Percentiles rank a stretch among this genome's conserved stretches.
These are phyloP conservation scores for Zea mays DNA, from an alignment of 176 grass and related monocot genomes.

Conservation along the genomic window DNA sequence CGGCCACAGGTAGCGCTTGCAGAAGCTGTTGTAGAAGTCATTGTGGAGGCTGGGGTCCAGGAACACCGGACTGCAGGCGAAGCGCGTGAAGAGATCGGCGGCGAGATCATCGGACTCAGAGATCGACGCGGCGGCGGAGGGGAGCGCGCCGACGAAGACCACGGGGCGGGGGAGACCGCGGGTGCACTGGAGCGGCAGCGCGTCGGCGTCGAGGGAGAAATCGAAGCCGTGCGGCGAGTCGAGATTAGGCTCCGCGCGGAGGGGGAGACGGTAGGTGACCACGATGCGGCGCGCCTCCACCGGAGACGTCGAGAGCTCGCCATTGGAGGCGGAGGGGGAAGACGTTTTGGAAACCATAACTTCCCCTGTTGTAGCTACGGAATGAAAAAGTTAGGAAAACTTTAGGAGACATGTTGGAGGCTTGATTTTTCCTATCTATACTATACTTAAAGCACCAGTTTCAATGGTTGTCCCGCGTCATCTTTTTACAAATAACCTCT, in stretches of 20 bases:
- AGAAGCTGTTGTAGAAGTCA: constrained; percentile 45
- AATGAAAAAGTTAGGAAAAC: too few species aligned
- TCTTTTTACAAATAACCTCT: too few species aligned
- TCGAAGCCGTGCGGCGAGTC: constrained; percentile 40
- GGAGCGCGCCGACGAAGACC: constrained; percentile 61
- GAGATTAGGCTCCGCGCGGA: constrained; percentile 45
- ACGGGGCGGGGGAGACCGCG: constrained; percentile 45
- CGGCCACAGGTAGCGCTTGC: constrained; percentile 66
- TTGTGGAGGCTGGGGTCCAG: constrained; percentile 11
- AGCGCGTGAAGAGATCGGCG: constrained; percentile 20
- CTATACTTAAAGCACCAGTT: too few species aligned
- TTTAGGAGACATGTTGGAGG: too few species aligned
- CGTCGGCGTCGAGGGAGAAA: constrained; percentile 57
- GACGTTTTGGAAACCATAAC: too few species aligned
- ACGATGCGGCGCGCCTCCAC: constrained; percentile 46
- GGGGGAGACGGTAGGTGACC: constrained; percentile 68
- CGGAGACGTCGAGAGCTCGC: neutral
- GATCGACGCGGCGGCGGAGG: constrained; percentile 23
- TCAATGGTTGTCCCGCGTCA: too few species aligned
- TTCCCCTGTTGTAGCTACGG: too few species aligned
- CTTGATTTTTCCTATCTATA: too few species aligned
- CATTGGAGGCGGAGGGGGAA: constrained; percentile 1
- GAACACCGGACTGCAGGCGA: constrained; percentile 55
- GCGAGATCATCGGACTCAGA: constrained; percentile 17
- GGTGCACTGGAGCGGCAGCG: constrained; percentile 49